Percentiles rank a stretch among this genome's conserved stretches.
Evolutionary conservation across 371 early-diverging fungal species (phyloP).

Genomic region (Umbelopsis sp.): DNA sequence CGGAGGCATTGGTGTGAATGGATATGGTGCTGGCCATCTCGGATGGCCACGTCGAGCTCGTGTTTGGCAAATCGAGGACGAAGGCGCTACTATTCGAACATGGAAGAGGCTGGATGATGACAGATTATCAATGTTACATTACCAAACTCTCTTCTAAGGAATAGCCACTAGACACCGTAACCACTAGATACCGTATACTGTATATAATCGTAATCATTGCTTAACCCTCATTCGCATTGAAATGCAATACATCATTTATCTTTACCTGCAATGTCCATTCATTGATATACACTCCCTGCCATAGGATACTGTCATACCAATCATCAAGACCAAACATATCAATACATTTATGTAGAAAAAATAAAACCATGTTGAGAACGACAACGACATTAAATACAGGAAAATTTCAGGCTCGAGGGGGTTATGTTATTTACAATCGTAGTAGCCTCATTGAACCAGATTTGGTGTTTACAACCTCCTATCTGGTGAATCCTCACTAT

Average conservation of each 20-base stretch:
- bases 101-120: slow-evolving; percentile 55
- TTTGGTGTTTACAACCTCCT: slow-evolving; percentile 24
- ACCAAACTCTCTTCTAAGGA: slow-evolving; percentile 45
- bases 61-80: slow-evolving; percentile 41
- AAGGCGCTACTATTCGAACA: slow-evolving; percentile 44
- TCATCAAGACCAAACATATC: too few relatives aligned
- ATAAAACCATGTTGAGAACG: background rate
- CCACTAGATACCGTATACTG: background rate
- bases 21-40: slow-evolving; percentile 51
- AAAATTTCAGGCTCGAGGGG: background rate
- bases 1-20: slow-evolving; percentile 56
- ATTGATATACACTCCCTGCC: background rate
- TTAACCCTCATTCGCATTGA: too few relatives aligned
- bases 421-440: background rate
- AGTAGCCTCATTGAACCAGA: background rate
- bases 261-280: background rate
- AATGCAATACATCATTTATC: too few relatives aligned
- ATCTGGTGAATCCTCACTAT: slow-evolving; percentile 52
- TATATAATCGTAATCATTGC: background rate
- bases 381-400: slow-evolving; percentile 5
- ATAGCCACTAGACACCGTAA: background rate
- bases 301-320: too few relatives aligned
- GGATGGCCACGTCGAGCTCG: slow-evolving; percentile 53
- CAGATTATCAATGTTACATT: slow-evolving; percentile 41
- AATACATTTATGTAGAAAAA: background rate